These are phyloP conservation scores for Chamaenerion angustifolium DNA, from an alignment of 345 rosid genomes.

Conservation along the genomic window DNA sequence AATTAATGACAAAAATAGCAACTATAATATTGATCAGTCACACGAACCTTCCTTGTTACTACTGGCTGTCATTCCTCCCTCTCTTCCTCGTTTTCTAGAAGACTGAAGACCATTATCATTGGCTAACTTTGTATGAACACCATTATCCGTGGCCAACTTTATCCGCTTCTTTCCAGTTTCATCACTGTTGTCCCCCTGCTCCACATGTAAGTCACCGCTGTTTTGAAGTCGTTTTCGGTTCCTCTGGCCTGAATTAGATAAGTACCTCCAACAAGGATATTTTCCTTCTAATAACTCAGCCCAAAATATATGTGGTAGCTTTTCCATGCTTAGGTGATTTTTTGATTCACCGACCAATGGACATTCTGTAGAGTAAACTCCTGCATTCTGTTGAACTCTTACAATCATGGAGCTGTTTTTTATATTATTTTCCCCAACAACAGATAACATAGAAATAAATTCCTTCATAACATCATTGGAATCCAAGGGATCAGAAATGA, in stretches of 20 bases:
- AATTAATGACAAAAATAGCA: neutral
- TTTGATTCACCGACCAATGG: conserved; percentile 50
- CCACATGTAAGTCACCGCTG: conserved; percentile 18
- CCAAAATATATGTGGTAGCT: conserved; percentile 57
- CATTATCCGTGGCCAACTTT: conserved; percentile 25
- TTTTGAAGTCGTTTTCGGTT: conserved; percentile 46
- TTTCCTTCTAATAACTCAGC: conserved; percentile 45
- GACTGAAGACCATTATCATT: conserved; percentile 16
- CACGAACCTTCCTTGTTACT: conserved; percentile 33
- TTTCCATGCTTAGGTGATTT: conserved; percentile 32
- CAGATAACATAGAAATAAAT: conserved; percentile 34
- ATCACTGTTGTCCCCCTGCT: conserved; percentile 16
- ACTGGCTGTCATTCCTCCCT: conserved; percentile 14
- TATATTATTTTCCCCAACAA: conserved; percentile 21
- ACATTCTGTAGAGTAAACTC: conserved; percentile 28
- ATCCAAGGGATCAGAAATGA: conserved; percentile 19
- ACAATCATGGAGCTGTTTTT: conserved; percentile 28
- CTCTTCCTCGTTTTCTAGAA: conserved; percentile 12
- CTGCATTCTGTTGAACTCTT: conserved; percentile 44
- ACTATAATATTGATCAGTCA: conserved; percentile 3
- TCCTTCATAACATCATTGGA: conserved; percentile 33
- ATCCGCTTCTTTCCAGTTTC: conserved; percentile 40
- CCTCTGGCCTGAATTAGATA: conserved; percentile 39
- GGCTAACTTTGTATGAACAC: conserved; percentile 16
- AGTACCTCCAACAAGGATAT: conserved; percentile 58